These are phyloP conservation scores for Rehmannia glutinosa DNA, from an alignment of 257 asterid genomes.

Conservation along the genomic window DNA sequence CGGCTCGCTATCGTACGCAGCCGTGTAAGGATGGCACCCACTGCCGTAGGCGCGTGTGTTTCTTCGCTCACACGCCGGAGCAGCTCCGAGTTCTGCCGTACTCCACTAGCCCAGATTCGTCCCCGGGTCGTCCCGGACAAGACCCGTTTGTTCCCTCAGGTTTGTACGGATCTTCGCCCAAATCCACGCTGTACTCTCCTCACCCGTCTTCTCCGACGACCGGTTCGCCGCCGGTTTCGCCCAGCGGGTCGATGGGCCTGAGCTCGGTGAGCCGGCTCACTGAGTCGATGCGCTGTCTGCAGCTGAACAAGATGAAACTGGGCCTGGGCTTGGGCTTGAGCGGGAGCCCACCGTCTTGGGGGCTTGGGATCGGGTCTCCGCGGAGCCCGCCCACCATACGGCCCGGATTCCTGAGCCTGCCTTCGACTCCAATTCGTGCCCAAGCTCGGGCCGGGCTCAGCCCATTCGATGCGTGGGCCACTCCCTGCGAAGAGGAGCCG, in stretches of 20 bases:
- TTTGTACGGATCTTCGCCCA: conserved; percentile 29
- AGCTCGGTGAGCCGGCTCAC: conserved; percentile 45
- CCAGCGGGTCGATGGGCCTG: conserved; percentile 33
- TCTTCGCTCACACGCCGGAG: conserved; percentile 84
- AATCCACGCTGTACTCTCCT: conserved; percentile 39
- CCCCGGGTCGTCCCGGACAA: conserved; percentile 27
- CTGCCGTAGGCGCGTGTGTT: conserved; percentile 84
- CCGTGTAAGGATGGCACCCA: conserved; percentile 86
- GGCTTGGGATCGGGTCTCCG: conserved; percentile 46
- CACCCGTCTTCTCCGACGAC: conserved; percentile 45
- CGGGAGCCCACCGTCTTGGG: conserved; percentile 57
- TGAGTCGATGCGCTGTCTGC: conserved; percentile 60
- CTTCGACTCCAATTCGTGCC: conserved; percentile 49
- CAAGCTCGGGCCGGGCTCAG: conserved; percentile 33
- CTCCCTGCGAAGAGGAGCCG: conserved; percentile 52
- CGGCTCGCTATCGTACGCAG: conserved; percentile 87
- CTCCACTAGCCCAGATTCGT: conserved; percentile 42
- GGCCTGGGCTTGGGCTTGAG: conserved; percentile 32
- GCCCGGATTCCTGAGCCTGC: conserved; percentile 57
- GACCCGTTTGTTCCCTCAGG: conserved; percentile 17
- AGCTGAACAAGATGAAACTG: conserved; percentile 44
- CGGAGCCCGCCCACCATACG: conserved; percentile 39
- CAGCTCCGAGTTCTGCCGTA: conserved; percentile 60
- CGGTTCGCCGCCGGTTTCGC: conserved; percentile 61
- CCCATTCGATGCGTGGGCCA: conserved; percentile 45